Percentiles rank a stretch among this genome's conserved stretches.
Conservation (phyloP, 2,329 filamentous ascomycete species). For the Escovopsis sp. region DNA sequence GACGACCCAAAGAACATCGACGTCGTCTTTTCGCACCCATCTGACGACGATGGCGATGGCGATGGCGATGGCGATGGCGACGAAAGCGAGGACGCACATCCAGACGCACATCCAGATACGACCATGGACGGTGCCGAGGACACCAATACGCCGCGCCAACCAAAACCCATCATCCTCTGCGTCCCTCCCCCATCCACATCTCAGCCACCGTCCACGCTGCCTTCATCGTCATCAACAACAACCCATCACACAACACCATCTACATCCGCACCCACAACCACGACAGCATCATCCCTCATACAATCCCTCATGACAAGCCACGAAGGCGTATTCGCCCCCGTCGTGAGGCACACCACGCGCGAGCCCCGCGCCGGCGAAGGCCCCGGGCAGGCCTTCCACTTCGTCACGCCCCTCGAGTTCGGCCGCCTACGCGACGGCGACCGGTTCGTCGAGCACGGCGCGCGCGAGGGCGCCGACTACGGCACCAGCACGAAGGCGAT, state of each 20-base stretch:
- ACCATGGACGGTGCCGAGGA: constrained; percentile 17
- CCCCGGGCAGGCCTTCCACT: constrained; percentile 37
- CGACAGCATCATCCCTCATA: constrained; percentile 48
- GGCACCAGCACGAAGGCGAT: constrained; percentile 40
- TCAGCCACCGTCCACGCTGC: too few relatives aligned
- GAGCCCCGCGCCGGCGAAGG: constrained; percentile 32
- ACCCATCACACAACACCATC: too few relatives aligned
- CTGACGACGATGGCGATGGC: constrained; percentile 19
- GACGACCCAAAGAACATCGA: constrained; percentile 63
- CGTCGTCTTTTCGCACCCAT: constrained; percentile 34
- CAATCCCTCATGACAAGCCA: constrained; percentile 47
- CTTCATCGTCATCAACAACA: too few relatives aligned
- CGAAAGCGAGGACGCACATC: constrained; percentile 17
- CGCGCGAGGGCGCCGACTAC: constrained; percentile 32
- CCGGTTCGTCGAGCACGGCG: constrained; percentile 40
- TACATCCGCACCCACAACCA: constrained; percentile 47
- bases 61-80: constrained; percentile 17
- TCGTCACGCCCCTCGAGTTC: constrained; percentile 40
- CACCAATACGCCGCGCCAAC: constrained; percentile 30
- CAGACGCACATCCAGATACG: too few relatives aligned
- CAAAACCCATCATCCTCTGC: constrained; percentile 43
- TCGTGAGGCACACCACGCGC: constrained; percentile 40
- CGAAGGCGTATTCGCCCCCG: constrained; percentile 47
- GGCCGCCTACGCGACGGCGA: constrained; percentile 44
- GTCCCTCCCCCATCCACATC: too few relatives aligned